phyloP scores from a whole-genome alignment of 257 asterid genomes.

The Nicotiana benthamiana region DNA sequence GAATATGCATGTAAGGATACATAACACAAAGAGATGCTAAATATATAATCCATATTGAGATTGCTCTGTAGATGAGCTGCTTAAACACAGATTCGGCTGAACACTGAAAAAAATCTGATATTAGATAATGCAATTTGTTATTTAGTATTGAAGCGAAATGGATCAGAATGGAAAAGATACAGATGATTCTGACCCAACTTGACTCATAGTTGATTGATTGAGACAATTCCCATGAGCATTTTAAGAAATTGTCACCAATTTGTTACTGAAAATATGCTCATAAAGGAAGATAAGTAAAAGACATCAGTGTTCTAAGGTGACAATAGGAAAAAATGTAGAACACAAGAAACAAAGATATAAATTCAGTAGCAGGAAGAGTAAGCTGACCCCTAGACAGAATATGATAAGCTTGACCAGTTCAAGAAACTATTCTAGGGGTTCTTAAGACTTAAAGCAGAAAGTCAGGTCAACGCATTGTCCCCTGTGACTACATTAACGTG shows the following conservation, averaged over 20 bases:
- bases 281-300: neutral
- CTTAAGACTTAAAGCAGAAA: too few relatives aligned
- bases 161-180: neutral
- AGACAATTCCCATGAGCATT: neutral
- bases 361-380: neutral
- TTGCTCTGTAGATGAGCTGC: neutral
- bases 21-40: neutral
- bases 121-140: neutral
- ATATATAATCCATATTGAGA: neutral
- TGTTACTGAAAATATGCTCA: neutral
- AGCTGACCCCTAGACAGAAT: neutral
- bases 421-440: too few relatives aligned
- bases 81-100: neutral
- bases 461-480: neutral
- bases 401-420: neutral
- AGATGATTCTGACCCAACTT: neutral
- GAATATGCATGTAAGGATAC: neutral
- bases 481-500: neutral
- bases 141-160: neutral
- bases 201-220: neutral
- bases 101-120: neutral
- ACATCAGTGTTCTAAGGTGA: neutral
- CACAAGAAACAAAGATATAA: too few relatives aligned
- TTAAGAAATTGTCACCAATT: neutral
- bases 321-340: neutral